phyloP scores from a whole-genome alignment of 495 filamentous ascomycete species.

The Daldinia bambusicola region DNA sequence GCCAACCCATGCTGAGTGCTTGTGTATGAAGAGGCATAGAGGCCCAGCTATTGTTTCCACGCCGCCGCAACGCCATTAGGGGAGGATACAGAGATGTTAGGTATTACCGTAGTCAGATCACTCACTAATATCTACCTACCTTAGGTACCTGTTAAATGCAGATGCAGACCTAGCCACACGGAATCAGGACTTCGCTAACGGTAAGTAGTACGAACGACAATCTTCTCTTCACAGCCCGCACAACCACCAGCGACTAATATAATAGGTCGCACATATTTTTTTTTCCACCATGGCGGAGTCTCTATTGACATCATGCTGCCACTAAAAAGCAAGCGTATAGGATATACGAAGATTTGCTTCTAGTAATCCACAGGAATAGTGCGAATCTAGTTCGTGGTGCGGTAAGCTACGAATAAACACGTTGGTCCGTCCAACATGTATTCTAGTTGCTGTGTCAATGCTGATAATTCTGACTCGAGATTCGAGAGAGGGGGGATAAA shows the following conservation, averaged over 20 bases:
- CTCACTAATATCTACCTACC: too few relatives aligned
- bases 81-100: constrained; percentile 1
- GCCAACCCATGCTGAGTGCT: constrained; percentile 12
- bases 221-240: neutral
- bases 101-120: neutral
- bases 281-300: constrained; percentile 24
- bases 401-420: neutral
- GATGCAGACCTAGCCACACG: constrained; percentile 16
- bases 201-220: constrained; percentile 23
- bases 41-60: constrained; percentile 14
- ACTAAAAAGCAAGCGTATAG: constrained; percentile 10
- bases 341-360: constrained; percentile 12
- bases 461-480: neutral
- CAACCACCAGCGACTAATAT: neutral
- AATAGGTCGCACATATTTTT: constrained; percentile 18
- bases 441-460: neutral
- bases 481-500: neutral
- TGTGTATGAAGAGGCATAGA: constrained; percentile 8
- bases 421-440: too few relatives aligned
- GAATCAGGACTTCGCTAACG: constrained; percentile 23
- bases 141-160: neutral
- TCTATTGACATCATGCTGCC: constrained; percentile 25
- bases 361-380: constrained; percentile 18
- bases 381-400: constrained; percentile 12
- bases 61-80: constrained; percentile 19